Percentiles rank a stretch among this genome's conserved stretches.
phyloP scores from a whole-genome alignment of 1,284 basidiomycete species.

The Trametes versicolor region DNA sequence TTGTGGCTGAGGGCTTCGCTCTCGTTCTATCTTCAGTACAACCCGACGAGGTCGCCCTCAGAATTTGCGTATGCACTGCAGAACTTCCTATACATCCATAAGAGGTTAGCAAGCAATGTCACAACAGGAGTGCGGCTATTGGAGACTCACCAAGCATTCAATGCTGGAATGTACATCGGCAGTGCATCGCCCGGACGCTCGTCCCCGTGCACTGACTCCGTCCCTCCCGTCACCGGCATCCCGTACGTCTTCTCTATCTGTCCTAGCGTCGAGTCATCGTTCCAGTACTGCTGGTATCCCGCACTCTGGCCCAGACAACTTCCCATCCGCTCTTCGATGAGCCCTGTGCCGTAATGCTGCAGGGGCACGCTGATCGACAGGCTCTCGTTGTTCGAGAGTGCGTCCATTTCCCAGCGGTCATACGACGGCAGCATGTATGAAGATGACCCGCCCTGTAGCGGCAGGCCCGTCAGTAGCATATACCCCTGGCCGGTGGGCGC shows the following conservation, averaged over 20 bases:
- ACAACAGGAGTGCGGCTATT: background rate
- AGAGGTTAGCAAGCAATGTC: background rate
- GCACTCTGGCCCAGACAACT: constrained; percentile 35
- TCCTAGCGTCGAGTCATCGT: constrained; percentile 64
- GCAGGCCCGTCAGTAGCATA: constrained; percentile 38
- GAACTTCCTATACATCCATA: constrained; percentile 28
- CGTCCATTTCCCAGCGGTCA: constrained; percentile 61
- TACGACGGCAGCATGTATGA: constrained; percentile 53
- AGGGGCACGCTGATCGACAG: constrained; percentile 72
- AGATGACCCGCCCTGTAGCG: constrained; percentile 31
- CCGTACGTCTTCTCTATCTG: constrained; percentile 62
- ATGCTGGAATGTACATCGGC: constrained; percentile 43
- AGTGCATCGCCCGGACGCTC: constrained; percentile 36
- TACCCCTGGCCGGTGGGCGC: constrained; percentile 25
- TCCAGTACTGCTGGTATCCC: constrained; percentile 67
- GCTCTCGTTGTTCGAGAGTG: constrained; percentile 49
- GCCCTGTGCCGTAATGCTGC: constrained; percentile 75
- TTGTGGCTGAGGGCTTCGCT: too few species aligned
- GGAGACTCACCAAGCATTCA: constrained; percentile 45
- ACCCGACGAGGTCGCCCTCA: too few species aligned
- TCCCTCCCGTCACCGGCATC: constrained; percentile 43
- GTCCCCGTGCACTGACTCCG: constrained; percentile 35
- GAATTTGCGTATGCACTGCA: too few species aligned
- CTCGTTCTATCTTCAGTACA: too few species aligned
- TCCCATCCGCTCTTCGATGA: constrained; percentile 53